Conservation (phyloP, 306 rosid genomes). For the Trichosanthes truncata region DNA sequence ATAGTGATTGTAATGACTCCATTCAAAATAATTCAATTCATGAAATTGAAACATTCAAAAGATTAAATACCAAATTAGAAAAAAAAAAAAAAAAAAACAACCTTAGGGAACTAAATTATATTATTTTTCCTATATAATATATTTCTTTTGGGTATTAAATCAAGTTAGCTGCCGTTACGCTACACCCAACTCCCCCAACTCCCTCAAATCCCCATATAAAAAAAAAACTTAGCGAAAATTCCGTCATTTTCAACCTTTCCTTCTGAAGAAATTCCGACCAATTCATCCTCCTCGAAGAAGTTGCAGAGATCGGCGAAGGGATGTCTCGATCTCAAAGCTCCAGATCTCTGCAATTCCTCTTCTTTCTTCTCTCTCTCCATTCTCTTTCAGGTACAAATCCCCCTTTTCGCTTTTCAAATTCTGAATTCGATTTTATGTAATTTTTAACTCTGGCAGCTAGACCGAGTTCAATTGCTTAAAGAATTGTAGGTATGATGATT, state of each 20-base stretch:
- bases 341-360: slow-evolving; percentile 34
- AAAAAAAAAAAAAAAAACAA: no score
- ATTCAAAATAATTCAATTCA: no score
- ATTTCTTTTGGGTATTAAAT: not conserved
- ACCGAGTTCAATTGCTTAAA: not conserved
- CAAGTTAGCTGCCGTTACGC: not conserved
- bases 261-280: not conserved
- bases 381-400: slow-evolving; percentile 29
- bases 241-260: not conserved
- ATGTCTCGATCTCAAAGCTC: slow-evolving; percentile 28
- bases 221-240: not conserved
- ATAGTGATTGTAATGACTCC: no score
- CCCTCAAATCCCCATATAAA: not conserved
- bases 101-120: no score
- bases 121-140: not conserved
- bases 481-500: not conserved
- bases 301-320: slow-evolving; percentile 5
- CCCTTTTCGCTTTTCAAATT: not conserved
- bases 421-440: not conserved
- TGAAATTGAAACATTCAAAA: no score
- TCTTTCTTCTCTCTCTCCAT: slow-evolving; percentile 25
- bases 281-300: not conserved
- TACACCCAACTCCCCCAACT: not conserved
- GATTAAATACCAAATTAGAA: no score
- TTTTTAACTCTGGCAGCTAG: not conserved